These are phyloP conservation scores for Acanthamoeba sp. DNA, from an alignment of 208 protist species.

Conservation along the genomic window DNA sequence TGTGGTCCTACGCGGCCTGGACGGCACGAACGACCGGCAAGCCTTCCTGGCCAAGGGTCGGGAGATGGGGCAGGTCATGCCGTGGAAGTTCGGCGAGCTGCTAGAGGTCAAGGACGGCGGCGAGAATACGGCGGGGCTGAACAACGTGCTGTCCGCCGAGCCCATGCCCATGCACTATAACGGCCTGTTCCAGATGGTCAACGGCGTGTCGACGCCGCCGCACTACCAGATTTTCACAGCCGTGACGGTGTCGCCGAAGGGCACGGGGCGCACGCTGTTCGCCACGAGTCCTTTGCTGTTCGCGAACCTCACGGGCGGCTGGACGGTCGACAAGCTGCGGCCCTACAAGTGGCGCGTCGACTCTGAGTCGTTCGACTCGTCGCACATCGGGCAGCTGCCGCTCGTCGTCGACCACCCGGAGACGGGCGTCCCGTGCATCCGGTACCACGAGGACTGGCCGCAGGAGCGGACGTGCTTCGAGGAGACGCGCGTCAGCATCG, in stretches of 20 bases:
- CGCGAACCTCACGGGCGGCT: neutral
- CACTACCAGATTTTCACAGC: constrained; percentile 24
- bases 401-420: neutral
- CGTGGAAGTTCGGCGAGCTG: constrained; percentile 8
- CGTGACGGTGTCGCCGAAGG: constrained; percentile 1
- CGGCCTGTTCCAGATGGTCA: constrained; percentile 36
- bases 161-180: constrained; percentile 36
- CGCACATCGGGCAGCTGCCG: neutral
- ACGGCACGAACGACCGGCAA: neutral
- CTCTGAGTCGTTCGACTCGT: neutral
- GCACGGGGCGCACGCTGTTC: neutral
- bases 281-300: neutral
- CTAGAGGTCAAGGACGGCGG: constrained; percentile 5
- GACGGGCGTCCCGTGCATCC: neutral
- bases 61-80: neutral
- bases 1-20: neutral
- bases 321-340: neutral
- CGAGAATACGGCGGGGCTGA: neutral
- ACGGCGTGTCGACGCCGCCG: neutral
- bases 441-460: constrained; percentile 31
- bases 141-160: constrained; percentile 19
- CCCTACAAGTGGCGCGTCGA: neutral
- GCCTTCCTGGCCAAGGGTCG: neutral
- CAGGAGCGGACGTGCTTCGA: constrained; percentile 23
- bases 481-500: neutral